Evolutionary conservation across 768 basidiomycete genomes (phyloP).

Genomic region (Tricholoma bakamatsutake): DNA sequence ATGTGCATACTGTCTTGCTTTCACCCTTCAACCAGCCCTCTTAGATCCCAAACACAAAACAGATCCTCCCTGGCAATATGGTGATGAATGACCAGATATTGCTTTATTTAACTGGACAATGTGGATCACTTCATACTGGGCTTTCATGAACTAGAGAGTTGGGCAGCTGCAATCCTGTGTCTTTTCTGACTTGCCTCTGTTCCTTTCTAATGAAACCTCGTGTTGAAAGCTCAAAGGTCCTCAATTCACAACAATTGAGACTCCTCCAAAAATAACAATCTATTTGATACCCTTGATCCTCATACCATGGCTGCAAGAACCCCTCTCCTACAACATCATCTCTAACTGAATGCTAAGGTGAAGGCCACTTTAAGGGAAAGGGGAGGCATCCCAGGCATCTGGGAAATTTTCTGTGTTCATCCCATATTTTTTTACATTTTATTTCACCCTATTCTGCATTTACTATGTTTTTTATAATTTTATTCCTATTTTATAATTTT

Average conservation of each 20-base stretch:
- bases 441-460: no score
- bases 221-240: background rate
- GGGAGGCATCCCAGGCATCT: no score
- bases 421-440: no score
- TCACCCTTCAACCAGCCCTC: no score
- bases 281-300: constrained; percentile 9
- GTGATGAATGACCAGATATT: background rate
- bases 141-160: background rate
- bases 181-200: background rate
- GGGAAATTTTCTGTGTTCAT: no score
- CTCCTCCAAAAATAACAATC: constrained; percentile 10
- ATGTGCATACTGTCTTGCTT: no score
- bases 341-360: constrained; percentile 11
- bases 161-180: background rate
- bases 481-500: no score
- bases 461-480: no score
- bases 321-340: constrained; percentile 12
- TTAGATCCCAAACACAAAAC: no score
- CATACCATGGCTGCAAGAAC: constrained; percentile 3
- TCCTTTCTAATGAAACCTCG: no score
- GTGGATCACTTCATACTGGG: background rate
- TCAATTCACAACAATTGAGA: constrained; percentile 6
- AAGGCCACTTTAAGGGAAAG: no score
- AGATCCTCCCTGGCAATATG: no score
- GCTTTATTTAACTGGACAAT: background rate